phyloP scores from a whole-genome alignment of 805 yeast genomes.

The Peterozyma toletana region DNA sequence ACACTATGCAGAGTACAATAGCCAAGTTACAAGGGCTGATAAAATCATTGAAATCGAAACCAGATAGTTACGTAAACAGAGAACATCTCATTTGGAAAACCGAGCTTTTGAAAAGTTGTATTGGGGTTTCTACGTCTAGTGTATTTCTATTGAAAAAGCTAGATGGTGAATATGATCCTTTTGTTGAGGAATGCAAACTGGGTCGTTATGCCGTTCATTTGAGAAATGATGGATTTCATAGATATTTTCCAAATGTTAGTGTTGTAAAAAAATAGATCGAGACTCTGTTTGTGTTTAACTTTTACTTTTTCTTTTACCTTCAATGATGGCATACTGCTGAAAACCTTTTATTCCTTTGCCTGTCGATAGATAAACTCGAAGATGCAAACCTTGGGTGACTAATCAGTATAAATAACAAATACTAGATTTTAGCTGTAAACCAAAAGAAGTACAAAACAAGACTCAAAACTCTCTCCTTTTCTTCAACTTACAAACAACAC shows the following conservation, averaged over 20 bases:
- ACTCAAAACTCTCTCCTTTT: background rate
- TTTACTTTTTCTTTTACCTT: too few species aligned
- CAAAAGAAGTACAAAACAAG: too few species aligned
- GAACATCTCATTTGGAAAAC: constrained; percentile 21
- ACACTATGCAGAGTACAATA: constrained; percentile 9
- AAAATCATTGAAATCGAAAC: constrained; percentile 15
- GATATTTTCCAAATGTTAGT: constrained; percentile 37
- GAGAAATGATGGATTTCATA: constrained; percentile 29
- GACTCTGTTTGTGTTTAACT: too few species aligned
- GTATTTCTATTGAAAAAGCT: constrained; percentile 11
- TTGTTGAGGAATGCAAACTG: constrained; percentile 9
- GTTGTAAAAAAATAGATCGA: constrained; percentile 4
- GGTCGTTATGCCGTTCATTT: constrained; percentile 14
- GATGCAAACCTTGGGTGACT: too few species aligned
- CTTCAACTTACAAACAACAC: constrained; percentile 7
- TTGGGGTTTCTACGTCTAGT: constrained; percentile 18
- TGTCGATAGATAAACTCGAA: too few species aligned
- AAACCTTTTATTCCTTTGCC: too few species aligned
- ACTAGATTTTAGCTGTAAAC: too few species aligned
- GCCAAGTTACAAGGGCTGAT: constrained; percentile 10
- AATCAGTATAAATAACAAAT: too few species aligned
- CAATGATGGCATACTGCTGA: too few species aligned
- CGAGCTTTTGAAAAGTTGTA: constrained; percentile 20
- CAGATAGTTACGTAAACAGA: constrained; percentile 18
- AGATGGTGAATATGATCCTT: constrained; percentile 1